These are phyloP conservation scores for Kandelia obovata DNA, from an alignment of 345 rosid genomes.

Conservation along the genomic window DNA sequence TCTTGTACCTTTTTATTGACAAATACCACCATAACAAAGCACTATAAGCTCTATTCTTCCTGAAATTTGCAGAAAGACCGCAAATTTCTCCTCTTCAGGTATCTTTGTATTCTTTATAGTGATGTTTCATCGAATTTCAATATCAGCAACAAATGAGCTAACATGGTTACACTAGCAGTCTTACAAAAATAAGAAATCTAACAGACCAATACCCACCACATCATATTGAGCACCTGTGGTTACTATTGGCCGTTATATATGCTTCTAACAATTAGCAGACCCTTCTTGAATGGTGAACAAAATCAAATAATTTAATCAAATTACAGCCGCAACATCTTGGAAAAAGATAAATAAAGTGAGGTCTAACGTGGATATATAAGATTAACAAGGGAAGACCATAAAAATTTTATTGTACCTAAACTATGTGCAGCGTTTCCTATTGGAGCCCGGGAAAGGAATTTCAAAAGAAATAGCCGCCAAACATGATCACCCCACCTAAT, in stretches of 20 bases:
- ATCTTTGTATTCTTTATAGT: constrained; percentile 12
- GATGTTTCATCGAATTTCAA: constrained; percentile 16
- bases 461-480: constrained; percentile 44
- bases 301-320: too few species aligned
- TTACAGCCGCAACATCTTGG: constrained; percentile 11
- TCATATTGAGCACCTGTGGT: background rate
- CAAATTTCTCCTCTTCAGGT: constrained; percentile 13
- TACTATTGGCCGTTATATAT: constrained; percentile 8
- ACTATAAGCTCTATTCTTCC: constrained; percentile 6
- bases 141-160: constrained; percentile 22
- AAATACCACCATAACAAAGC: constrained; percentile 21
- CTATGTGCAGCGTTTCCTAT: constrained; percentile 17
- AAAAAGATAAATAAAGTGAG: constrained; percentile 6
- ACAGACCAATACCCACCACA: constrained; percentile 1
- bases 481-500: constrained; percentile 36
- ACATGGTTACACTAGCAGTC: background rate
- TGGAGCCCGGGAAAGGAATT: constrained; percentile 19
- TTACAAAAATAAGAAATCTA: background rate
- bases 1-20: constrained; percentile 16
- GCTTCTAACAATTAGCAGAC: constrained; percentile 21
- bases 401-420: constrained; percentile 26
- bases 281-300: constrained; percentile 14
- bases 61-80: constrained; percentile 19
- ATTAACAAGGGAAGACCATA: constrained; percentile 31
- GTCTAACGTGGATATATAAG: constrained; percentile 22